Evolutionary conservation across 164 flowering plant genomes (phyloP), one percentile per base, ranked within the genome.

Genomic region (Akebia trifoliata): DNA sequence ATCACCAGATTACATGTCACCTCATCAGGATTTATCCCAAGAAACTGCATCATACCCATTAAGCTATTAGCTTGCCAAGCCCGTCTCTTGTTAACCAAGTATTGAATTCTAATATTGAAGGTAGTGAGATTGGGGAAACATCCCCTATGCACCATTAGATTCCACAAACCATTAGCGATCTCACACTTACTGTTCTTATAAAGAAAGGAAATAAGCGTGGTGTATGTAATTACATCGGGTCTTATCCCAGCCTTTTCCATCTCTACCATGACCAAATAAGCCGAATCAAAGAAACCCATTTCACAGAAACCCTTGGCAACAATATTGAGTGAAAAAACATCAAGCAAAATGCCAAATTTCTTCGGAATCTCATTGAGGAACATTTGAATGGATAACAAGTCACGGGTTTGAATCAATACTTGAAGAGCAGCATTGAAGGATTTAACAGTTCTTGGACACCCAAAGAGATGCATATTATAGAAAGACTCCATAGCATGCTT

Each of bases 81-180:
- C 44, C 80, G 61, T 45, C 86, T 63, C 44, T 52, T 70, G 56
- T 65, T 72, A 14, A 79, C 75, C 69, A 85, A 74, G 56, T 68
- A 80, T 63, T 83, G 86, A 52, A 85, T 76, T 75, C 96, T 78
- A 37, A 69, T 83, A 78, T 88, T 88, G 56, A 88, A 85, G 0
- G 90, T 85, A 7, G 85, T 75, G 24, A 80, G 67, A 63, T 81
- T 80, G 0, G 96, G 92, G 1, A 46, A 50, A 63, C 89, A 82
- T 11, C 82, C 76, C 65, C 63, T 82, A 20, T 51, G 51, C 37
- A 81, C 70, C 96, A 88, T 88, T 29, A 74, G 77, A 69, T 82
- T 85, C 96, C 96, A 88, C 69, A 88, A 51, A 0, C 90, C 90
- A 65, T 85, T 77, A 2, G 72, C 88, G 58, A 83, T 65, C 61